Percentiles rank a stretch among this genome's conserved stretches.
These are phyloP conservation scores for Seiridium cupressi DNA, from an alignment of 2,329 filamentous ascomycete species.

Conservation along the genomic window DNA sequence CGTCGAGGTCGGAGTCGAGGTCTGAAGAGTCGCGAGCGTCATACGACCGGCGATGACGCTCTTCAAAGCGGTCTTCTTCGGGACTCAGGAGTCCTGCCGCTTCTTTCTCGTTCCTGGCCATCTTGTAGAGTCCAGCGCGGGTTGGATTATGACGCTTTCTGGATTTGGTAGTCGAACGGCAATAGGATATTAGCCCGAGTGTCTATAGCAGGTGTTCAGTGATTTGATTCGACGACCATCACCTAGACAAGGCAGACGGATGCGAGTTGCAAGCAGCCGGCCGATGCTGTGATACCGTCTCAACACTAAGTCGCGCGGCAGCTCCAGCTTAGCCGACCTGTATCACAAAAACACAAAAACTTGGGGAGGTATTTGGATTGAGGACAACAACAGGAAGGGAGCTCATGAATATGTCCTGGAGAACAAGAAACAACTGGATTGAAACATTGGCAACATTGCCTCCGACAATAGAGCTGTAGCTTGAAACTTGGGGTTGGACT, in stretches of 20 bases:
- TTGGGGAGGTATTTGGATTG: background rate
- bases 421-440: background rate
- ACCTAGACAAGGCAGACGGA: background rate
- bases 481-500: constrained; percentile 17
- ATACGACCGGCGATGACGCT: constrained; percentile 28
- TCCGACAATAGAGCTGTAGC: constrained; percentile 13
- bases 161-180: too few relatives aligned
- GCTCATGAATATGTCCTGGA: background rate
- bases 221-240: background rate
- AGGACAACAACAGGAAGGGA: background rate
- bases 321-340: background rate
- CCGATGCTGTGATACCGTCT: background rate
- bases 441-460: constrained; percentile 9
- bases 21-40: constrained; percentile 25
- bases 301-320: background rate
- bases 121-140: constrained; percentile 19
- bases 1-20: constrained; percentile 33
- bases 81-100: constrained; percentile 24
- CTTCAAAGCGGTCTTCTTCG: constrained; percentile 11
- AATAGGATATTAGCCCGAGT: too few relatives aligned
- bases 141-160: background rate
- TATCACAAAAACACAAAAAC: background rate
- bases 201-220: too few relatives aligned
- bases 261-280: background rate
- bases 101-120: constrained; percentile 11